Evolutionary conservation across 768 basidiomycete species (phyloP).

Genomic region (Cubamyces sp.): DNA sequence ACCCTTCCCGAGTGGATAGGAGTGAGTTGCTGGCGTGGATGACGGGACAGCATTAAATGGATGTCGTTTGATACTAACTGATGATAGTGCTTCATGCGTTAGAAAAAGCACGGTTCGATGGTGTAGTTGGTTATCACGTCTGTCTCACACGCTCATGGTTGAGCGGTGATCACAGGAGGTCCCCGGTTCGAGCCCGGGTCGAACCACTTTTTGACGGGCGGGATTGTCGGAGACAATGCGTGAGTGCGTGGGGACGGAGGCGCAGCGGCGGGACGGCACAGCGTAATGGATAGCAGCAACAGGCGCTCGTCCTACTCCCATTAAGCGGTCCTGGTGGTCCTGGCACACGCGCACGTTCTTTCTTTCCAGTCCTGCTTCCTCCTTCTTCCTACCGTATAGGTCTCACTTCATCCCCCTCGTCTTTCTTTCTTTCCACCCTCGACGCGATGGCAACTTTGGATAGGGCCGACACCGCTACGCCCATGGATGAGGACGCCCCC

Average conservation of each 20-base stretch:
- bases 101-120: conserved; percentile 27
- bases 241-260: neutral
- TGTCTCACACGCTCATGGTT: conserved; percentile 25
- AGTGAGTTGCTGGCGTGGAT: neutral
- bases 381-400: neutral
- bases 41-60: neutral
- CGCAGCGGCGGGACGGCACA: neutral
- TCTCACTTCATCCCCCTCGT: neutral
- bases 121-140: conserved; percentile 37
- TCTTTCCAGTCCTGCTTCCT: conserved; percentile 6
- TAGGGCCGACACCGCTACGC: conserved; percentile 19
- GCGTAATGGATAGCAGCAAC: neutral
- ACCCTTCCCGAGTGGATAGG: too few relatives aligned
- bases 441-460: conserved; percentile 14
- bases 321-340: neutral
- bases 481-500: conserved; percentile 30
- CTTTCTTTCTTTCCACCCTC: neutral
- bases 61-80: too few relatives aligned
- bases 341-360: conserved; percentile 21
- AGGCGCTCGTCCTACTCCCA: conserved; percentile 3
- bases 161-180: conserved; percentile 27
- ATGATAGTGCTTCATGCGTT: too few relatives aligned
- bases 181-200: conserved; percentile 36
- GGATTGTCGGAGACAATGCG: too few relatives aligned
- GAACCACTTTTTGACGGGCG: conserved; percentile 26